These are phyloP conservation scores for Suhomyces panamericanus DNA, from an alignment of 1,139 yeast genomes.

Conservation along the genomic window DNA sequence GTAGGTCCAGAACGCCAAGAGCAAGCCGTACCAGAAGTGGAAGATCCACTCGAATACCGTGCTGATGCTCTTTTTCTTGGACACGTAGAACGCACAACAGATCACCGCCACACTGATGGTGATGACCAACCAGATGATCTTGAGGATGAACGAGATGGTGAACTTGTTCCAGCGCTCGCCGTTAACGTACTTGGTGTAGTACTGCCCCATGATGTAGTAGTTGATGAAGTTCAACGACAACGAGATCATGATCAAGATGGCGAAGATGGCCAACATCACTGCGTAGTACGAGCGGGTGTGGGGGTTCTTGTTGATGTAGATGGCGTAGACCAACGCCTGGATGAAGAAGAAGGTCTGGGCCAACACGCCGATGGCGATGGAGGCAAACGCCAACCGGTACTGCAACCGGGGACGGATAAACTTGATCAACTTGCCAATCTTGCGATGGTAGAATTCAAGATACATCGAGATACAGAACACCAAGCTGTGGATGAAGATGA, in stretches of 20 bases:
- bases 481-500: conserved; percentile 27
- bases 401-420: conserved; percentile 31
- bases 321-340: conserved; percentile 25
- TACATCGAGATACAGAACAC: conserved; percentile 30
- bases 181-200: conserved; percentile 31
- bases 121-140: conserved; percentile 32
- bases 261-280: conserved; percentile 29
- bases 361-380: conserved; percentile 25
- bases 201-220: conserved; percentile 36
- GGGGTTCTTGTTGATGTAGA: conserved; percentile 21
- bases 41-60: conserved; percentile 38
- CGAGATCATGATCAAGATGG: conserved; percentile 22
- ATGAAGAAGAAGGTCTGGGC: conserved; percentile 29
- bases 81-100: conserved; percentile 32
- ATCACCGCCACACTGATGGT: conserved; percentile 29
- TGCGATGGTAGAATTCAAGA: conserved; percentile 33
- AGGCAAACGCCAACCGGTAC: conserved; percentile 28
- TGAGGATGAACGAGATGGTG: conserved; percentile 33
- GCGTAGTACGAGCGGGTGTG: conserved; percentile 27
- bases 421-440: conserved; percentile 33
- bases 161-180: conserved; percentile 35
- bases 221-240: conserved; percentile 29
- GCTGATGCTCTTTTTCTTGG: conserved; percentile 18
- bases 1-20: conserved; percentile 38
- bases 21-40: conserved; percentile 40